phyloP scores from a whole-genome alignment of 2,329 filamentous ascomycete genomes.

The Rhynchosporium agropyri region DNA sequence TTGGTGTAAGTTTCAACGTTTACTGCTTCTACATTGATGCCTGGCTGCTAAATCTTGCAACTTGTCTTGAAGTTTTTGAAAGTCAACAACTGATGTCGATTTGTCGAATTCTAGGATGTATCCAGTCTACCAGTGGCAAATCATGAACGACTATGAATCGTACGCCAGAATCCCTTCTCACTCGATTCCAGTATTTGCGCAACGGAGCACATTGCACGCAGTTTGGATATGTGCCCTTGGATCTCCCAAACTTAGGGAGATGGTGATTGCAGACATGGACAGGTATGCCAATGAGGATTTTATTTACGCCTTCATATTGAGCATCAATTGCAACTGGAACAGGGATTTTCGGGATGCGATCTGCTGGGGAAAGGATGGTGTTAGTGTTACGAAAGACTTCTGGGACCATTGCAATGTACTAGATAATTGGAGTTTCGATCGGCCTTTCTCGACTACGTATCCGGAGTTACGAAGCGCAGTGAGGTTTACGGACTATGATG shows the following conservation, averaged over 20 bases:
- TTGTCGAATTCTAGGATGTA: conserved; percentile 7
- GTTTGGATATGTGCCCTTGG: conserved; percentile 11
- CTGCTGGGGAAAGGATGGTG: conserved; percentile 8
- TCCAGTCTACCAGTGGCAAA: conserved; percentile 18
- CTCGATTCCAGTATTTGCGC: not conserved
- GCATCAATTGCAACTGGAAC: conserved; percentile 7
- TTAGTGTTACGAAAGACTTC: conserved; percentile 11
- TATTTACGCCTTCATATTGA: not conserved
- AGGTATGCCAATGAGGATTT: conserved; percentile 10
- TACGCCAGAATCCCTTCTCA: not conserved
- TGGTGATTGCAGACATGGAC: conserved; percentile 2
- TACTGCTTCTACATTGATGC: not conserved
- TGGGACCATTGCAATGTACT: conserved; percentile 6
- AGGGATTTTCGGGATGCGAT: not conserved
- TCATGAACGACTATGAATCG: conserved; percentile 5
- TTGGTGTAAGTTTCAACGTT: not conserved
- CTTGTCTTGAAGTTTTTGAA: too few species aligned
- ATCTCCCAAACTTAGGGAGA: conserved; percentile 1
- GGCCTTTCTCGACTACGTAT: not conserved
- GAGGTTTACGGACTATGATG: conserved; percentile 3
- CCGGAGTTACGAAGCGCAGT: not conserved
- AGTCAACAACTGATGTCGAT: not conserved
- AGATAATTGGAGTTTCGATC: conserved; percentile 8
- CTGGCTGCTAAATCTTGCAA: not conserved
- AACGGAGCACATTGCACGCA: conserved; percentile 4